phyloP scores from a whole-genome alignment of 176 grass and related monocot genomes.

The Aegilops umbellulata region DNA sequence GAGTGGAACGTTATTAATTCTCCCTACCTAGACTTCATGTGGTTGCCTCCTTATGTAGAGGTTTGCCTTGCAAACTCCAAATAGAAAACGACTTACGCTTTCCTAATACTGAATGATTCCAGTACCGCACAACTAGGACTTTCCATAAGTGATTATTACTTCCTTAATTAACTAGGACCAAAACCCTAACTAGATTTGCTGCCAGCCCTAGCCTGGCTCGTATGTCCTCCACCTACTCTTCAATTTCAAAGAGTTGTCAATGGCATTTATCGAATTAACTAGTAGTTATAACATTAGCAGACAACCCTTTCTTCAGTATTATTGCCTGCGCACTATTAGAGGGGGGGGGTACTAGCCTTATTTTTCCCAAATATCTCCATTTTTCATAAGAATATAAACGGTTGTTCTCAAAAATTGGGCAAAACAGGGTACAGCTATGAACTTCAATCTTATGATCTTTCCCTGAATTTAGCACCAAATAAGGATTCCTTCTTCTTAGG shows the following conservation, averaged over 20 bases:
- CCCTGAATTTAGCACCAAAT: slow-evolving; percentile 21
- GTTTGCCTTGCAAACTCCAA: not conserved
- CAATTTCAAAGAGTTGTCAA: not conserved
- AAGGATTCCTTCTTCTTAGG: slow-evolving; percentile 16
- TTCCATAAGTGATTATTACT: not conserved
- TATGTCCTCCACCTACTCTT: not conserved
- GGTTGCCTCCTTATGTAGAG: not conserved
- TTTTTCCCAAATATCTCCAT: not conserved
- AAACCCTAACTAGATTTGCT: not conserved
- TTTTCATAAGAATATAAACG: slow-evolving; percentile 4
- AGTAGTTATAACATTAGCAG: not conserved
- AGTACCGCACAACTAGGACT: too few relatives aligned
- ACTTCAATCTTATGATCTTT: slow-evolving; percentile 14
- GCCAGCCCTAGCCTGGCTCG: not conserved
- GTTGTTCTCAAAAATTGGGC: not conserved
- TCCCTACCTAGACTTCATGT: not conserved
- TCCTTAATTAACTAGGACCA: not conserved
- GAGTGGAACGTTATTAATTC: not conserved
- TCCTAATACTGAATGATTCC: not conserved
- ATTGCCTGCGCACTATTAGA: not conserved
- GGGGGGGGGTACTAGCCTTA: not conserved
- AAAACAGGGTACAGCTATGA: not conserved
- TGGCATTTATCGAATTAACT: not conserved
- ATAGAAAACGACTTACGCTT: not conserved
- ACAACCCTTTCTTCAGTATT: not conserved